phyloP scores from a whole-genome alignment of 192 early-diverging fungal species.

The Lunasporangiospora selenospora region DNA sequence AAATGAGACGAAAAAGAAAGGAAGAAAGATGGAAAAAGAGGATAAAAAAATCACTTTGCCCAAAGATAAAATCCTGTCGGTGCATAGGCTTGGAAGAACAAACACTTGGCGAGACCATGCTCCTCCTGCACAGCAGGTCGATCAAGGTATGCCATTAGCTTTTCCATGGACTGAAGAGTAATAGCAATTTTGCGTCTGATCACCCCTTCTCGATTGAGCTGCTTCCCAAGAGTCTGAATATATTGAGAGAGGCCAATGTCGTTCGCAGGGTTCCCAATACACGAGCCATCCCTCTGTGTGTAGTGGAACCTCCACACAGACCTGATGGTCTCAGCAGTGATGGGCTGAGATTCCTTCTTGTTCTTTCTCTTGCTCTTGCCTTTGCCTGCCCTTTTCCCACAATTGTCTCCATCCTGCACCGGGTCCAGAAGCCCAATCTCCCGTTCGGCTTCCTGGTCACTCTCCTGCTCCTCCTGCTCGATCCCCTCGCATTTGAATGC shows the following conservation, averaged over 20 bases:
- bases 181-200: conserved; percentile 6
- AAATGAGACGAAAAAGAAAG: background rate
- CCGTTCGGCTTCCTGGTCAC: background rate
- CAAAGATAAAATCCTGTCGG: background rate
- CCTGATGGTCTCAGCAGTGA: conserved; percentile 3
- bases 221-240: conserved; percentile 7
- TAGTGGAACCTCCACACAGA: conserved; percentile 1
- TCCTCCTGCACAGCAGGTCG: background rate
- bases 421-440: too few relatives aligned
- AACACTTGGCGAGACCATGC: background rate
- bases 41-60: background rate
- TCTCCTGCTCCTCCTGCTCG: background rate
- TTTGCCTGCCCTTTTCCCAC: background rate
- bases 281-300: background rate
- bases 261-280: conserved; percentile 1
- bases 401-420: too few relatives aligned
- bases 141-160: conserved; percentile 5
- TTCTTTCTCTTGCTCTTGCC: background rate
- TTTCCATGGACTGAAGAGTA: background rate
- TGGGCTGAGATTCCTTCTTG: background rate
- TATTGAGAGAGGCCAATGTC: conserved; percentile 1
- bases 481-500: conserved; percentile 5
- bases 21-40: background rate
- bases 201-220: background rate
- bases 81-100: conserved; percentile 2